Conservation (phyloP, 768 basidiomycete genomes). For the Kwoniella dendrophila region DNA sequence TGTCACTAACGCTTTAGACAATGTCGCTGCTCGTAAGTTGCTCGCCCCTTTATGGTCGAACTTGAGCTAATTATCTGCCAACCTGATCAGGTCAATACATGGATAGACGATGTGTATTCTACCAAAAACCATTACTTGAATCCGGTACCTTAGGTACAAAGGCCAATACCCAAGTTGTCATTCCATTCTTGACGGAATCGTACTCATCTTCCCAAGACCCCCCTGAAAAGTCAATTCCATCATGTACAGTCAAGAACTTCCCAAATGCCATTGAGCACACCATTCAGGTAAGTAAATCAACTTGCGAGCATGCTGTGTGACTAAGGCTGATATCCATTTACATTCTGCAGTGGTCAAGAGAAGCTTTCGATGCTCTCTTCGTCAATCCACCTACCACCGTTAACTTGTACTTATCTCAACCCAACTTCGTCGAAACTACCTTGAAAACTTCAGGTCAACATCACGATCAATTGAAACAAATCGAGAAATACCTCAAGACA, state of each 20-base stretch:
- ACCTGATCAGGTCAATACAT: constrained; percentile 77
- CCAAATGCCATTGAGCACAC: constrained; percentile 97
- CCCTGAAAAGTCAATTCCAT: constrained; percentile 94
- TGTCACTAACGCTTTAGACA: constrained; percentile 96
- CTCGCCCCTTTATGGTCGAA: constrained; percentile 56
- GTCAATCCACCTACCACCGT: constrained; percentile 91
- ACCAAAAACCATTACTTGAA: constrained; percentile 90
- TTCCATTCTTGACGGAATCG: constrained; percentile 92
- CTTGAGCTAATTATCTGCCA: background rate
- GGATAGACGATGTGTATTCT: constrained; percentile 97
- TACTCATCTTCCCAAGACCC: constrained; percentile 98
- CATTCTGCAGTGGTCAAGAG: constrained; percentile 76
- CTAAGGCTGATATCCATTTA: background rate
- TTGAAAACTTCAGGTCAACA: constrained; percentile 91
- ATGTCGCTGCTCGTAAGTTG: constrained; percentile 84
- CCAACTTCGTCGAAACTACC: constrained; percentile 88
- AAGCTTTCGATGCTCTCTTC: constrained; percentile 88
- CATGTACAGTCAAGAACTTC: constrained; percentile 98
- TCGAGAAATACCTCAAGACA: constrained; percentile 83
- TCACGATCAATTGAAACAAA: constrained; percentile 83
- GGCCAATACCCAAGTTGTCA: constrained; percentile 92
- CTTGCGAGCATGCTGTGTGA: too few relatives aligned
- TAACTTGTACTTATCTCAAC: constrained; percentile 94
- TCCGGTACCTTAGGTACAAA: constrained; percentile 98
- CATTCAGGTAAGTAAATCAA: constrained; percentile 72